Evolutionary conservation across 148 eudicot species (phyloP).

Genomic region (Rhododendron simsii): DNA sequence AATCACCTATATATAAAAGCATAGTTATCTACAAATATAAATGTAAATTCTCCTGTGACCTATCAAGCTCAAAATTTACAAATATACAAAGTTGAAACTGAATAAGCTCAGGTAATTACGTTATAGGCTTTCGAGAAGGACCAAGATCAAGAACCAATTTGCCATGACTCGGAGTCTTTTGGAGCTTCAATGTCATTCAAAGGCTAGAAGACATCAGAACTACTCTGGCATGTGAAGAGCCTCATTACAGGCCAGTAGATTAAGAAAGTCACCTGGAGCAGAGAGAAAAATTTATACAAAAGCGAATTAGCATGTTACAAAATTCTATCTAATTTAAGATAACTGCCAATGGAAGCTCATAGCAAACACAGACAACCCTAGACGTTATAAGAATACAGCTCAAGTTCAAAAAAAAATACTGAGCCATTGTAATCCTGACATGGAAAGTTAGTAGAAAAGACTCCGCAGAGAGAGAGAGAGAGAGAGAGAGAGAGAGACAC

Average conservation of each 20-base stretch:
- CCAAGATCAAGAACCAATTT: constrained; percentile 72
- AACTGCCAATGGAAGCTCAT: neutral
- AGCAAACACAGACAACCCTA: neutral
- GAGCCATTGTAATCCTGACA: neutral
- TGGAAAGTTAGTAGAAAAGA: neutral
- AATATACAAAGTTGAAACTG: neutral
- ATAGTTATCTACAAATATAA: neutral
- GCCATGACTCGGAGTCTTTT: constrained; percentile 38
- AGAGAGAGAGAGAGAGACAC: neutral
- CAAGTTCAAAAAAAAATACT: neutral
- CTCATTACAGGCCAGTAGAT: constrained; percentile 94
- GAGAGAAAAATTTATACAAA: neutral
- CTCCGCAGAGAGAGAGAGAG: constrained; percentile 1
- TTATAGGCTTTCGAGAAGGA: constrained; percentile 40
- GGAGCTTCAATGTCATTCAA: constrained; percentile 39
- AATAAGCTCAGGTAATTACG: constrained; percentile 33
- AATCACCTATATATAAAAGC: neutral
- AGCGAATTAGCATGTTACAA: neutral
- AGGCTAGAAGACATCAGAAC: constrained; percentile 75
- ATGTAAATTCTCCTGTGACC: no score
- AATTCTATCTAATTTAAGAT: neutral
- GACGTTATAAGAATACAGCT: neutral
- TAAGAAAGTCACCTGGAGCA: constrained; percentile 70
- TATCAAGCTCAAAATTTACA: no score
- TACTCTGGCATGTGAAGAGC: constrained; percentile 61